Percentiles rank a stretch among this genome's conserved stretches.
Evolutionary conservation across 164 flowering plant genomes (phyloP).

Genomic region (Saururus chinensis): DNA sequence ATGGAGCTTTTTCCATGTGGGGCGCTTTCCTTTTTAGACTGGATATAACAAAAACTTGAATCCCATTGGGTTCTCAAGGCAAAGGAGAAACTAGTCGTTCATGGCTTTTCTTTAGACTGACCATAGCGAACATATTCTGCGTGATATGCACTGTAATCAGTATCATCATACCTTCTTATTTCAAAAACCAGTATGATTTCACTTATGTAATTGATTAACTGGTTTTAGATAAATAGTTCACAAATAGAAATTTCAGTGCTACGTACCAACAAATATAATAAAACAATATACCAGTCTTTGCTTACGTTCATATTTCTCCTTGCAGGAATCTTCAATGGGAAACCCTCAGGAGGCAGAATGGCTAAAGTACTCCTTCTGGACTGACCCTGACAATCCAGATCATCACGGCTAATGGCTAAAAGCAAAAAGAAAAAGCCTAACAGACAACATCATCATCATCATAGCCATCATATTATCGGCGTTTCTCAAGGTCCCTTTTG

Average conservation of each 20-base stretch:
- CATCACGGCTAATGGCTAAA: slow-evolving; percentile 61
- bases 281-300: too few relatives aligned
- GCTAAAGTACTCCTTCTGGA: slow-evolving; percentile 86
- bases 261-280: too few relatives aligned
- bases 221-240: too few relatives aligned
- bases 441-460: slow-evolving; percentile 32
- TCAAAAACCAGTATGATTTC: too few relatives aligned
- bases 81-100: slow-evolving; percentile 1
- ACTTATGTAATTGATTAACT: background rate
- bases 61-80: slow-evolving; percentile 3
- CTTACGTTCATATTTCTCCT: background rate
- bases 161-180: background rate
- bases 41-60: background rate
- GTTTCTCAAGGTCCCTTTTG: slow-evolving; percentile 9
- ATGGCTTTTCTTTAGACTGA: background rate
- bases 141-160: too few relatives aligned
- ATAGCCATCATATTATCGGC: slow-evolving; percentile 10
- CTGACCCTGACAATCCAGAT: slow-evolving; percentile 84
- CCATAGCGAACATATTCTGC: too few relatives aligned
- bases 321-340: slow-evolving; percentile 48
- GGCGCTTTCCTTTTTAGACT: slow-evolving; percentile 14
- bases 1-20: slow-evolving; percentile 8
- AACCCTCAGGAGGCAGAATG: slow-evolving; percentile 51
- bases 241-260: too few relatives aligned
- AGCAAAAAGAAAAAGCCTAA: slow-evolving; percentile 6